phyloP scores from a whole-genome alignment of 2,329 filamentous ascomycete species.

The Talaromyces funiculosus region DNA sequence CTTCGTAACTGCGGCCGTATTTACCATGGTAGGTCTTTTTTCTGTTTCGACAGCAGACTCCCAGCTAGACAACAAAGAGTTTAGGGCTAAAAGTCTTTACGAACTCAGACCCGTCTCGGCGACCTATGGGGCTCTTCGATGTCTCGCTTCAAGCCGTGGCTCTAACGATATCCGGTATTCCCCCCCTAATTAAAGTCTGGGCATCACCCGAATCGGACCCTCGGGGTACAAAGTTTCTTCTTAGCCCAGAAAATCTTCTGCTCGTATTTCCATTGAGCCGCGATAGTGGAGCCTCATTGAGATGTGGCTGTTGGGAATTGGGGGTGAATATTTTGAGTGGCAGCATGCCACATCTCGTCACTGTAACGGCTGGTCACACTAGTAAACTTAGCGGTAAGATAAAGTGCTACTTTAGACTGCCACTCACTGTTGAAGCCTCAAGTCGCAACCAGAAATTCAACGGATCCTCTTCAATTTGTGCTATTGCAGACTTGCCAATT shows the following conservation, averaged over 20 bases:
- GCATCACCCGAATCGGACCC: neutral
- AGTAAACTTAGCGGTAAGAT: too few relatives aligned
- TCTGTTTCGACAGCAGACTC: neutral
- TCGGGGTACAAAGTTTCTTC: neutral
- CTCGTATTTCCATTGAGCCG: constrained; percentile 4
- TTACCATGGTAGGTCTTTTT: neutral
- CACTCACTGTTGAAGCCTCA: too few relatives aligned
- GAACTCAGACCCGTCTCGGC: neutral
- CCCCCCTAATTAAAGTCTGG: neutral
- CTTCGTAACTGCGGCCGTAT: neutral
- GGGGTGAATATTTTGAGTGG: too few relatives aligned
- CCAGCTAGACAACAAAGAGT: neutral
- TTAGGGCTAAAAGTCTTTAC: neutral
- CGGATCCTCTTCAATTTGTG: too few relatives aligned
- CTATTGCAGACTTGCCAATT: too few relatives aligned
- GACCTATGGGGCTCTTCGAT: constrained; percentile 3
- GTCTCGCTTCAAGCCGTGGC: constrained; percentile 2
- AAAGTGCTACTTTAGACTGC: too few relatives aligned
- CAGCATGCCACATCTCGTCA: too few relatives aligned
- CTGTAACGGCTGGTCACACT: too few relatives aligned
- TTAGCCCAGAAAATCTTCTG: neutral
- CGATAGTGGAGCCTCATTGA: constrained; percentile 1
- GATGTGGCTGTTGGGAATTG: neutral
- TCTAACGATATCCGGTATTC: neutral
- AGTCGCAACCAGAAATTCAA: too few relatives aligned